phyloP scores from a whole-genome alignment of 208 protist genomes.

The Herpetomonas muscarum region DNA sequence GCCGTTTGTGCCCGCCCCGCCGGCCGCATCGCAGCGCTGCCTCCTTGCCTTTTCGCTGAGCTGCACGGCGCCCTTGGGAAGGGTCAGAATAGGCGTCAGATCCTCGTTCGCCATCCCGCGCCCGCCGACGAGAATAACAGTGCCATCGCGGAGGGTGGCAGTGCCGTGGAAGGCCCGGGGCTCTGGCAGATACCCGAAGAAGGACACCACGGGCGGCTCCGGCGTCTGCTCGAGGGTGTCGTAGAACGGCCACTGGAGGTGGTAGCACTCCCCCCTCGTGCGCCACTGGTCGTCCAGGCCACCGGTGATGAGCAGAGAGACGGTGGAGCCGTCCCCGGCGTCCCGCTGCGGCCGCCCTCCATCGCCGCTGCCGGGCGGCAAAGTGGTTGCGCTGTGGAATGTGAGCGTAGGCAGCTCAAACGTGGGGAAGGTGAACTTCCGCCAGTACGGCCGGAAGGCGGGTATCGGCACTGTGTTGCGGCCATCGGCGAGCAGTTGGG shows the following conservation, averaged over 20 bases:
- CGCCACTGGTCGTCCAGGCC: constrained; percentile 53
- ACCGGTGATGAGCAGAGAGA: constrained; percentile 49
- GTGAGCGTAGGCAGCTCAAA: constrained; percentile 40
- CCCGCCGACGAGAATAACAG: constrained; percentile 60
- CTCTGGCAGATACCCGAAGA: constrained; percentile 46
- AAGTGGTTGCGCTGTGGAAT: constrained; percentile 35
- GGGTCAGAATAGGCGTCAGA: constrained; percentile 19
- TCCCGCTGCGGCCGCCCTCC: not conserved
- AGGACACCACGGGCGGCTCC: constrained; percentile 3
- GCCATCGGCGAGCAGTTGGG: constrained; percentile 22
- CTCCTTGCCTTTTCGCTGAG: constrained; percentile 12
- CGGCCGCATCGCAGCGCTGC: constrained; percentile 5
- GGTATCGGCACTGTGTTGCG: constrained; percentile 4
- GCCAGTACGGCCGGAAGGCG: constrained; percentile 13
- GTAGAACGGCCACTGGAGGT: constrained; percentile 37
- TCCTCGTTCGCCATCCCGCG: constrained; percentile 21
- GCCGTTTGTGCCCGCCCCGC: not conserved
- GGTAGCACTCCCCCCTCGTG: constrained; percentile 41
- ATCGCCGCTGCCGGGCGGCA: constrained; percentile 13
- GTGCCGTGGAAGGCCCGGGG: constrained; percentile 61
- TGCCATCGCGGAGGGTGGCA: constrained; percentile 37
- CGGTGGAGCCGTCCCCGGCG: constrained; percentile 6
- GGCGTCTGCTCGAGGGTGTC: not conserved
- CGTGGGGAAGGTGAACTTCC: constrained; percentile 20
- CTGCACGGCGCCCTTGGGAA: constrained; percentile 13